Conservation (phyloP, 2,329 filamentous ascomycete genomes). For the Pseudogymnoascus destructans region DNA sequence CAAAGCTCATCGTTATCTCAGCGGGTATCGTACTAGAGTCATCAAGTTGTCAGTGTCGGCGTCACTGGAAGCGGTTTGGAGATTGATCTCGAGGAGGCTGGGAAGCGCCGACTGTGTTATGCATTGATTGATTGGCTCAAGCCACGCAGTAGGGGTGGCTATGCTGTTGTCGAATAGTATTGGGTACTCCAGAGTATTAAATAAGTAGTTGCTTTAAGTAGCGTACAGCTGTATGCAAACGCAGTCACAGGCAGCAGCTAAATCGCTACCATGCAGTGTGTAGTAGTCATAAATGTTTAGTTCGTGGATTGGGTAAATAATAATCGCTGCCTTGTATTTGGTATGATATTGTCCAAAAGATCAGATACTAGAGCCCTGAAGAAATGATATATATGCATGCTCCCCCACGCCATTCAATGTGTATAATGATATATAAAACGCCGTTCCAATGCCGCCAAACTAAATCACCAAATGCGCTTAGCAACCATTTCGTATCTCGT, state of each 20-base stretch:
- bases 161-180: no score
- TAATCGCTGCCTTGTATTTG: not conserved
- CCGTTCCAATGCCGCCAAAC: constrained; percentile 5
- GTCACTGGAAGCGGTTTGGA: not conserved
- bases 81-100: not conserved
- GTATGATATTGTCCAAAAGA: not conserved
- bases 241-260: not conserved
- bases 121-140: not conserved
- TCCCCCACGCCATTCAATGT: not conserved
- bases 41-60: not conserved
- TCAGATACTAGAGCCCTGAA: not conserved
- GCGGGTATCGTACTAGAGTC: not conserved
- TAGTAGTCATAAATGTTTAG: not conserved
- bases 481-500: constrained; percentile 88
- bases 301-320: not conserved
- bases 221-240: not conserved
- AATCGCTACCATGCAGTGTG: not conserved
- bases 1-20: constrained; percentile 21
- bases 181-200: no score
- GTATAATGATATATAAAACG: not conserved
- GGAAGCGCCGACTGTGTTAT: not conserved
- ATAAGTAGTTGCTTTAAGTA: no score
- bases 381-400: not conserved
- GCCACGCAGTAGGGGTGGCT: not conserved
- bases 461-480: constrained; percentile 77